phyloP scores from a whole-genome alignment of 176 grass and related monocot genomes.

The sorghum (Sorghum bicolor) region Sorghum_bicolor_NCBIv3 NC_012874.2:2021501-2022000 shows the following conservation, averaged over 20 bases:
- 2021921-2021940: not conserved
- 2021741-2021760: not conserved
- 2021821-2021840: not conserved
- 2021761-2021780: not conserved
- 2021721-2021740: not conserved
- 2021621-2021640: not conserved
- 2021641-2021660: not conserved
- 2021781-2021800: not conserved
- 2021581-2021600: not conserved
- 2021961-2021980: not conserved
- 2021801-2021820: not conserved
- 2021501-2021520: not conserved
- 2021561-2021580: not conserved
- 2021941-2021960: not conserved
- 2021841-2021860: not conserved
- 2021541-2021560: not conserved
- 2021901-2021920: not conserved
- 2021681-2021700: not conserved
- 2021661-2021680: not conserved
- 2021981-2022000: conserved; percentile 45
- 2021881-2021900: not conserved
- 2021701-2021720: not conserved
- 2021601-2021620: not conserved
- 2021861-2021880: not conserved
- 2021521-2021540: not conserved